Evolutionary conservation across 1,284 basidiomycete genomes (phyloP).

Genomic region (Meira miltonrushii): DNA sequence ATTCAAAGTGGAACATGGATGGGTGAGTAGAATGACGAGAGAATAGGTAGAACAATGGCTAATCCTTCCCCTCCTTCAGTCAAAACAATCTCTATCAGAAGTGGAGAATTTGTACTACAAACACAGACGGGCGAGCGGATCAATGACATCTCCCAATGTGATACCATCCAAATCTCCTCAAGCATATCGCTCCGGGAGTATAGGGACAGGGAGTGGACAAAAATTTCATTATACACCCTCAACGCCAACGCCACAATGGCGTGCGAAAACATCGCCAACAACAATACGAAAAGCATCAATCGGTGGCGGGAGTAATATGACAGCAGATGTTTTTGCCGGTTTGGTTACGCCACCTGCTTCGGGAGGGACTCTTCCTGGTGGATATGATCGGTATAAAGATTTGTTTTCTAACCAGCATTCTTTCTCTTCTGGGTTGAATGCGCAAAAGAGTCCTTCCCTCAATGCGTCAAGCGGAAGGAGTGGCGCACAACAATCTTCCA

Average conservation of each 20-base stretch:
- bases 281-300: too few relatives aligned
- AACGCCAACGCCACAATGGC: too few relatives aligned
- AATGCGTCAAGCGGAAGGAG: neutral
- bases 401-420: neutral
- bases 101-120: conserved; percentile 50
- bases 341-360: conserved; percentile 9
- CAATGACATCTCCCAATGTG: too few relatives aligned
- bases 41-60: neutral
- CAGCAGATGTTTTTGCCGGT: conserved; percentile 6
- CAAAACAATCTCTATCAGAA: conserved; percentile 45
- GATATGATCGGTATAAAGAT: neutral
- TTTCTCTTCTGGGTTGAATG: neutral
- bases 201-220: too few relatives aligned
- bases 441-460: conserved; percentile 2
- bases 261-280: too few relatives aligned
- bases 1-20: conserved; percentile 50
- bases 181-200: too few relatives aligned
- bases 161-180: too few relatives aligned
- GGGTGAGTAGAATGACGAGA: conserved; percentile 23
- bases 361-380: neutral
- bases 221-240: too few relatives aligned
- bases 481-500: neutral
- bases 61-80: conserved; percentile 15
- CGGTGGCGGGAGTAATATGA: neutral
- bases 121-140: conserved; percentile 8